Percentiles rank a stretch among this genome's conserved stretches.
Evolutionary conservation across 169 alveolate species (phyloP).

Genomic region (Plasmodium yoelii): DNA sequence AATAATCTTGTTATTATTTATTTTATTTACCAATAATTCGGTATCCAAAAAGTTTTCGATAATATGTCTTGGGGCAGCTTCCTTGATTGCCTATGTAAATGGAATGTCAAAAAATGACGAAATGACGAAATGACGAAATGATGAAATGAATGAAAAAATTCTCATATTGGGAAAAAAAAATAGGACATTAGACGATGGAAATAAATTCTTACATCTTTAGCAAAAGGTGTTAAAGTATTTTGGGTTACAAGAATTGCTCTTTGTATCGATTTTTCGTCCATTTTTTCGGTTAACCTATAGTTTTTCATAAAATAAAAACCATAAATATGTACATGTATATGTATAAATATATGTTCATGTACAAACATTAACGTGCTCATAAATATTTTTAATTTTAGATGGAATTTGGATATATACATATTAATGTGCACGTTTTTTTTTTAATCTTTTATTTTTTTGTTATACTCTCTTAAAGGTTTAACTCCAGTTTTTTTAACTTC

Average conservation of each 20-base stretch:
- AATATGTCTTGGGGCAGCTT: slow-evolving; percentile 93
- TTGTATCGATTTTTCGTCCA: slow-evolving; percentile 93
- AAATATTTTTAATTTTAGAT: not conserved
- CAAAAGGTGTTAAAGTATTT: slow-evolving; percentile 93
- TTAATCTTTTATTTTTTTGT: slow-evolving; percentile 1
- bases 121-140: slow-evolving; percentile 1
- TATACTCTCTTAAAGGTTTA: slow-evolving; percentile 93
- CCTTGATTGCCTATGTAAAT: slow-evolving; percentile 87
- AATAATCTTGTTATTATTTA: not conserved
- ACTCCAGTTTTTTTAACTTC: slow-evolving; percentile 94
- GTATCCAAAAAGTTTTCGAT: slow-evolving; percentile 93
- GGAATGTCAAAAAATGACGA: not conserved
- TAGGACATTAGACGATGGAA: not conserved
- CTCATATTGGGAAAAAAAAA: not conserved
- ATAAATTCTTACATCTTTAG: slow-evolving; percentile 86
- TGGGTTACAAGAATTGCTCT: slow-evolving; percentile 94
- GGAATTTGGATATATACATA: not conserved
- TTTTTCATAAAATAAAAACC: not conserved
- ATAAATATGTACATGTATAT: not conserved
- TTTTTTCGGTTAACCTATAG: slow-evolving; percentile 90
- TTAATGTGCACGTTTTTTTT: not conserved
- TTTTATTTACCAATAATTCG: slow-evolving; percentile 87
- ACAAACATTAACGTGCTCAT: not conserved
- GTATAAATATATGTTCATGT: not conserved
- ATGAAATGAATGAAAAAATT: slow-evolving; percentile 4